Evolutionary conservation across 2,329 filamentous ascomycete species (phyloP), one percentile per base, ranked within the genome.

Genomic region (Pestalotiopsis sp.): DNA sequence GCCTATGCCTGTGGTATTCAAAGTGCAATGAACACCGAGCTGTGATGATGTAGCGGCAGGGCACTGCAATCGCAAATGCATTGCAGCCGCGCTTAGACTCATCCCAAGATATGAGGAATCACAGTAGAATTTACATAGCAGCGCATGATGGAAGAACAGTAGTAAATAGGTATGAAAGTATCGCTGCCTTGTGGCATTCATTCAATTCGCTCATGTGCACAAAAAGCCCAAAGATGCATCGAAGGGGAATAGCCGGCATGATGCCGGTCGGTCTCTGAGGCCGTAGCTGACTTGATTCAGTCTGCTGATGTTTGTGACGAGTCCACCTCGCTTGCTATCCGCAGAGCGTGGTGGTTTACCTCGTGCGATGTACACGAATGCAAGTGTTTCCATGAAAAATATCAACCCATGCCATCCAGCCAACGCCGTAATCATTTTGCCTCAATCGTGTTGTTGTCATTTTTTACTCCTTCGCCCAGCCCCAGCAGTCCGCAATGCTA

Each of bases 191-290:
- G 17, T 11, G 45, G 45, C 45, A 20, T 11, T 52, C 38, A 27
- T 36, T 38, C 36, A 57, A 66, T 57, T 58, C 36, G 31, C 27
- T 41, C 64, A 58, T 38, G 25, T 45, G 64, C 25, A 66, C 62
- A 27, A 49, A 9, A 52, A 52, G 62, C 20, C 38, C 38, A 40
- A 65, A 25, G 17, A 20, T 41, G 36, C 20, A 40, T 14, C n/a
- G 20, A n/a, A n/a, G 38, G 23, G 41, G 27, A 78, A 80, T 89
- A 90, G 89, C 89, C 89, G 89, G 89, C 89, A 87, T 82, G 77
- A 75, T 79, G 89, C 89, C 89, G 89, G 89, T 91, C 89, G 89
- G 89, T 88, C 89, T 91, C 89, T 91, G 81, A 90, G 89, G 89
- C 89, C 89, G 89, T 82, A 84, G 87, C 89, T 88, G 83, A 85